Evolutionary conservation across 495 filamentous ascomycete genomes (phyloP).

Genomic region (Venustampulla echinocandica): DNA sequence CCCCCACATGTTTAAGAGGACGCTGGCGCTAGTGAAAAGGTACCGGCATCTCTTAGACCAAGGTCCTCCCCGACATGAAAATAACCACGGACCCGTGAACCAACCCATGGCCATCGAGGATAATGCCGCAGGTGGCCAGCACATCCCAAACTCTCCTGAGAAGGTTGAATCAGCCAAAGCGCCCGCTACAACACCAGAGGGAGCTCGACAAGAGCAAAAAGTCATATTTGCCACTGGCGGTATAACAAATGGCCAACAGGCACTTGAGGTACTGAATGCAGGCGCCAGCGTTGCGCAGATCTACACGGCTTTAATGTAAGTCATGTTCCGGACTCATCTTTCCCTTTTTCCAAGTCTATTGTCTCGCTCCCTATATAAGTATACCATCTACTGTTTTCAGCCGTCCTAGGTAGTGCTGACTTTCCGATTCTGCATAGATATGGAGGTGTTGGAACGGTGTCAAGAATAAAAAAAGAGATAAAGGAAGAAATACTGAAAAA

Average conservation of each 20-base stretch:
- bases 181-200: constrained; percentile 20
- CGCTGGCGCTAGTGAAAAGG: constrained; percentile 61
- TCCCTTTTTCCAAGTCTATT: too few relatives aligned
- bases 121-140: constrained; percentile 5
- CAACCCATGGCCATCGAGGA: background rate
- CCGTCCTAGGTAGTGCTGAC: background rate
- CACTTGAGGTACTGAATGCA: constrained; percentile 65
- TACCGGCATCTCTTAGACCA: constrained; percentile 69
- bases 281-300: constrained; percentile 85
- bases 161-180: constrained; percentile 22
- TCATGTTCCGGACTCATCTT: too few relatives aligned
- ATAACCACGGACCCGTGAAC: too few relatives aligned
- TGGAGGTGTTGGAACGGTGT: constrained; percentile 76
- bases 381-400: background rate
- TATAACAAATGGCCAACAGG: constrained; percentile 77
- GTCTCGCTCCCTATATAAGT: too few relatives aligned
- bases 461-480: constrained; percentile 82
- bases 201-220: constrained; percentile 42
- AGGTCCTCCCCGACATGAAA: constrained; percentile 11
- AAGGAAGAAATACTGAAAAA: constrained; percentile 32
- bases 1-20: constrained; percentile 74
- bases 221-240: constrained; percentile 89
- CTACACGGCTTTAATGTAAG: constrained; percentile 49
- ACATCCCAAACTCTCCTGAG: constrained; percentile 8
- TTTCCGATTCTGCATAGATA: constrained; percentile 62